Evolutionary conservation across 1,284 basidiomycete species (phyloP).

Genomic region (Trichosporon asahii): DNA sequence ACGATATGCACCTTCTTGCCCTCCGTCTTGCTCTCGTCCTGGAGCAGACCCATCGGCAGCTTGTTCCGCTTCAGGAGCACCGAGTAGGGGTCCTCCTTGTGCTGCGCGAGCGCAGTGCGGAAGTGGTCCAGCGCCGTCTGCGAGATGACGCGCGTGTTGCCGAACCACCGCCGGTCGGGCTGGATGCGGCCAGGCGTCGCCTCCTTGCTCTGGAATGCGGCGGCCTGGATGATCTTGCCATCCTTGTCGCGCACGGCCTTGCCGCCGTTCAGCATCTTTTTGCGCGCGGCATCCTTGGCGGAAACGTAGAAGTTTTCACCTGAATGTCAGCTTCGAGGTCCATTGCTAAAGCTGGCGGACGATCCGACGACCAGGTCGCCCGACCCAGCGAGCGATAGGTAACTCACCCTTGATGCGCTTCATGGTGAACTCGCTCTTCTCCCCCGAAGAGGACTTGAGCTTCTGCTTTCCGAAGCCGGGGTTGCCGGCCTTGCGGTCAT

Average conservation of each 20-base stretch:
- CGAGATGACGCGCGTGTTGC: constrained; percentile 97
- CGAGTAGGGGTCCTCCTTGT: constrained; percentile 88
- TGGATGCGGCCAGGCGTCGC: constrained; percentile 82
- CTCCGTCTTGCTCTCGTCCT: constrained; percentile 76
- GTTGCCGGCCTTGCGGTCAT: constrained; percentile 41
- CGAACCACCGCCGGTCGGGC: constrained; percentile 92
- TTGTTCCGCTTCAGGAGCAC: constrained; percentile 88
- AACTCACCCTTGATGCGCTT: constrained; percentile 66
- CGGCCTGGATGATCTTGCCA: constrained; percentile 85
- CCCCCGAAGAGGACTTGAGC: constrained; percentile 29
- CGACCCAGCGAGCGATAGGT: background rate
- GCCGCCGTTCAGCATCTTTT: constrained; percentile 87
- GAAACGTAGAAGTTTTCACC: constrained; percentile 81
- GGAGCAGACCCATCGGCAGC: constrained; percentile 86
- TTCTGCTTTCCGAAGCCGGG: constrained; percentile 44
- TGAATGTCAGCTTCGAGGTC: constrained; percentile 2
- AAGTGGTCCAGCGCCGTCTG: constrained; percentile 93
- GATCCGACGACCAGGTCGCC: background rate
- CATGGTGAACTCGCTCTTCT: constrained; percentile 51
- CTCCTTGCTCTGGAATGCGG: constrained; percentile 88
- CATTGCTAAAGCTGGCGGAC: background rate
- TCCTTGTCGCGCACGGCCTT: constrained; percentile 83
- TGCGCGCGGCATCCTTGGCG: constrained; percentile 74
- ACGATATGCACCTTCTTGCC: constrained; percentile 88
- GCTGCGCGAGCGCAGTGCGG: constrained; percentile 73